phyloP scores from a whole-genome alignment of 2,329 filamentous ascomycete genomes.

The Sclerotinia subarctica region DNA sequence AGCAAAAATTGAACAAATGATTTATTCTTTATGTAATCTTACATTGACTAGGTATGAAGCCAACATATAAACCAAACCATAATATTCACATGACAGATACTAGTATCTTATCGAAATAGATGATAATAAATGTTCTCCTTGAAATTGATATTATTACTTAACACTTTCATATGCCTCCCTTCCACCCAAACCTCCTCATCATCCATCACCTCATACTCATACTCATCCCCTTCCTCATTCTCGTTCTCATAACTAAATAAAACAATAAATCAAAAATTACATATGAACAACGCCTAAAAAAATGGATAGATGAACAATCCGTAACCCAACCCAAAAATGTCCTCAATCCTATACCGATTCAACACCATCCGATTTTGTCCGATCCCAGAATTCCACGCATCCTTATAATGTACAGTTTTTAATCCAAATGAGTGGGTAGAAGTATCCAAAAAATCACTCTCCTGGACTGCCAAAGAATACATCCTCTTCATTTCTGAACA shows the following conservation, averaged over 20 bases:
- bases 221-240: neutral
- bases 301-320: conserved; percentile 16
- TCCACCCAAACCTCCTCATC: neutral
- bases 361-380: conserved; percentile 18
- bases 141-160: conserved; percentile 8
- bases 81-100: neutral
- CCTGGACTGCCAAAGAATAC: conserved; percentile 39
- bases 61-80: neutral
- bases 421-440: conserved; percentile 10
- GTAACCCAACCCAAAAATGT: neutral
- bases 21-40: neutral
- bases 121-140: neutral
- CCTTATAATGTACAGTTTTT: conserved; percentile 15
- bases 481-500: conserved; percentile 34
- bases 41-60: neutral
- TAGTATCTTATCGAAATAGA: neutral
- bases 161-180: neutral
- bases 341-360: neutral
- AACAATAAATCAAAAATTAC: conserved; percentile 11
- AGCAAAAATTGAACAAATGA: neutral
- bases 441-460: conserved; percentile 13
- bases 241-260: conserved; percentile 11
- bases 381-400: conserved; percentile 3
- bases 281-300: conserved; percentile 19
- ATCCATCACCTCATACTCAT: conserved; percentile 2